Conservation (phyloP, 1,284 basidiomycete genomes). For the Xanthoconium separans region DNA sequence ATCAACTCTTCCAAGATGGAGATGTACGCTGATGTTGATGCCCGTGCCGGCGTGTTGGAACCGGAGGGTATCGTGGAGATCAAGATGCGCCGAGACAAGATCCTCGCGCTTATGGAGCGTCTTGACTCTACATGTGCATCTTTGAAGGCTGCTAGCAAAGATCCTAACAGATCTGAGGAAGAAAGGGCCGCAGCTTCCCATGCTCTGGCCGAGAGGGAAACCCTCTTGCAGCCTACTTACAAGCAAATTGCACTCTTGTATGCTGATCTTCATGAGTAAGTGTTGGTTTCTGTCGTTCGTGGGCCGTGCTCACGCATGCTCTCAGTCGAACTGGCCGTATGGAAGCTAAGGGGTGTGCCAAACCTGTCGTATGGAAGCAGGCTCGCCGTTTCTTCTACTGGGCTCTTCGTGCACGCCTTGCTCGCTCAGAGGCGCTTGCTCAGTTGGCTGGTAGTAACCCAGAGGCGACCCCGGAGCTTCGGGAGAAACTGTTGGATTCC, state of each 20-base stretch:
- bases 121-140: constrained; percentile 84
- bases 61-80: constrained; percentile 97
- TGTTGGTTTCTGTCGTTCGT: constrained; percentile 14
- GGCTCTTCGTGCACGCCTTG: constrained; percentile 81
- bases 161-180: constrained; percentile 67
- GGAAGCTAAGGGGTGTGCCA: constrained; percentile 96
- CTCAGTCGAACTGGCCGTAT: constrained; percentile 89
- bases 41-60: constrained; percentile 96
- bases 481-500: constrained; percentile 54
- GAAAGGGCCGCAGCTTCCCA: constrained; percentile 71
- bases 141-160: constrained; percentile 80
- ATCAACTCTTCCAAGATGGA: constrained; percentile 98
- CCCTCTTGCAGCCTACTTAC: constrained; percentile 84
- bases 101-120: constrained; percentile 90
- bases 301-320: constrained; percentile 16
- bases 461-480: constrained; percentile 58
- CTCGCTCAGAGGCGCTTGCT: constrained; percentile 60
- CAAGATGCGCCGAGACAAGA: constrained; percentile 90
- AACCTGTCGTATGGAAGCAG: constrained; percentile 81
- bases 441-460: constrained; percentile 63
- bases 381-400: constrained; percentile 95
- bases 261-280: constrained; percentile 94
- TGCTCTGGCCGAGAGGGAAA: constrained; percentile 78
- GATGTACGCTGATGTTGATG: constrained; percentile 97
- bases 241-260: constrained; percentile 93